Evolutionary conservation across 1,284 basidiomycete species (phyloP).

Genomic region (Ceratorhiza oryzae-sativae): DNA sequence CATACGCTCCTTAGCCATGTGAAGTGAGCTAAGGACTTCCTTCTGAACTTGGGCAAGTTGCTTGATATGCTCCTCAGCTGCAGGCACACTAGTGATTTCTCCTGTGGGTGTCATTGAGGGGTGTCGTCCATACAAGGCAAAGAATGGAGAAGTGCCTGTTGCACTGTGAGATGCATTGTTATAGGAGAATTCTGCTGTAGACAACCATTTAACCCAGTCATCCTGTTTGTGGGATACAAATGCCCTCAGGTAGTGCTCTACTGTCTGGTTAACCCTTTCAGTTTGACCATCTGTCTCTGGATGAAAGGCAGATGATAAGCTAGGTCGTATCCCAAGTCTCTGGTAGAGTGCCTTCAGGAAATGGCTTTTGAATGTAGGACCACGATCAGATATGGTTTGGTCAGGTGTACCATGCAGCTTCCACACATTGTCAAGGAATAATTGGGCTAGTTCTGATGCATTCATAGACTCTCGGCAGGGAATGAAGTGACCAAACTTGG

Average conservation of each 20-base stretch:
- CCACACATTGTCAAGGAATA: slow-evolving; percentile 3
- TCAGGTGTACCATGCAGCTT: slow-evolving; percentile 42
- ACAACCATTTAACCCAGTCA: slow-evolving; percentile 43
- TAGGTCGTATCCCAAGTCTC: slow-evolving; percentile 37
- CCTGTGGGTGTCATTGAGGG: background rate
- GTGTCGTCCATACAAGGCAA: background rate
- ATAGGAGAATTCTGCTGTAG: slow-evolving; percentile 43
- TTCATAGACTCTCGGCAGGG: slow-evolving; percentile 42
- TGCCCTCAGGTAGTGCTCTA: slow-evolving; percentile 45
- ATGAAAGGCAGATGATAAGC: slow-evolving; percentile 47
- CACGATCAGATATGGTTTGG: slow-evolving; percentile 46
- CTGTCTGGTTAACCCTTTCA: slow-evolving; percentile 48
- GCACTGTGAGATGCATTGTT: slow-evolving; percentile 38
- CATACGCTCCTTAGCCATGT: background rate
- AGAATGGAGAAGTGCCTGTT: slow-evolving; percentile 46
- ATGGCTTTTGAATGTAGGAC: slow-evolving; percentile 44
- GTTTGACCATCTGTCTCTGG: slow-evolving; percentile 51
- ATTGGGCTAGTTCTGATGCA: slow-evolving; percentile 1
- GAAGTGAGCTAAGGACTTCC: background rate
- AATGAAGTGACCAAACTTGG: slow-evolving; percentile 49
- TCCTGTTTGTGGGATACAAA: slow-evolving; percentile 42
- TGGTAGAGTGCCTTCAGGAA: slow-evolving; percentile 43
- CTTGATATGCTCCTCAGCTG: background rate
- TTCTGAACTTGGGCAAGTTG: background rate
- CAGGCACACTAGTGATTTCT: background rate